A percentile compares a stretch with the other conserved stretches of the same genome.
Conservation (phyloP, 73 alveolate genomes). For the Uronychia setigera region DNA sequence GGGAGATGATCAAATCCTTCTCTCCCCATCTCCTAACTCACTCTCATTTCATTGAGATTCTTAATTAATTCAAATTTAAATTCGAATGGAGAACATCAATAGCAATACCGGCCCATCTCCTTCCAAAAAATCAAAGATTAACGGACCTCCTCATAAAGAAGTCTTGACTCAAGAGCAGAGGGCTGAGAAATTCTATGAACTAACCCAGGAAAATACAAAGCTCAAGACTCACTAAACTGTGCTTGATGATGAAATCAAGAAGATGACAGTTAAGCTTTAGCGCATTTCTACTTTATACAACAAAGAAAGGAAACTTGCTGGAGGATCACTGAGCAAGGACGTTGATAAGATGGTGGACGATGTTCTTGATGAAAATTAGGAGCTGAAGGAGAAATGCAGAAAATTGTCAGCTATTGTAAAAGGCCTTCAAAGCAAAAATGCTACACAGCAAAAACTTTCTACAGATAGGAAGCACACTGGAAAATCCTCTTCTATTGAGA, state of each 20-base stretch:
- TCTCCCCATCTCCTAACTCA: no score
- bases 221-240: constrained; percentile 22
- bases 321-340: constrained; percentile 19
- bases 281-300: not conserved
- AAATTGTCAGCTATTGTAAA: constrained; percentile 30
- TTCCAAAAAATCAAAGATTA: no score
- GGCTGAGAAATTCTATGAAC: constrained; percentile 30
- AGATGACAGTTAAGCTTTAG: constrained; percentile 11
- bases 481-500: constrained; percentile 43
- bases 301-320: constrained; percentile 15
- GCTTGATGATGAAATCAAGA: constrained; percentile 13
- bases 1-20: no score
- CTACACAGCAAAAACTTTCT: constrained; percentile 19
- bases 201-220: constrained; percentile 23
- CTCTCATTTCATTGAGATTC: no score
- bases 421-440: constrained; percentile 15
- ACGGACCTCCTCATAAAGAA: constrained; percentile 2
- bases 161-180: constrained; percentile 10
- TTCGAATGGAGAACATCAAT: no score
- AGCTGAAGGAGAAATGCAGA: constrained; percentile 39
- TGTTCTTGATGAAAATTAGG: constrained; percentile 54
- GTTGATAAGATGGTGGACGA: constrained; percentile 44
- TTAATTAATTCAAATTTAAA: no score
- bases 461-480: constrained; percentile 17
- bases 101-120: no score